Evolutionary conservation across 2,329 filamentous ascomycete genomes (phyloP).

Genomic region (Endocalyx cinctus): DNA sequence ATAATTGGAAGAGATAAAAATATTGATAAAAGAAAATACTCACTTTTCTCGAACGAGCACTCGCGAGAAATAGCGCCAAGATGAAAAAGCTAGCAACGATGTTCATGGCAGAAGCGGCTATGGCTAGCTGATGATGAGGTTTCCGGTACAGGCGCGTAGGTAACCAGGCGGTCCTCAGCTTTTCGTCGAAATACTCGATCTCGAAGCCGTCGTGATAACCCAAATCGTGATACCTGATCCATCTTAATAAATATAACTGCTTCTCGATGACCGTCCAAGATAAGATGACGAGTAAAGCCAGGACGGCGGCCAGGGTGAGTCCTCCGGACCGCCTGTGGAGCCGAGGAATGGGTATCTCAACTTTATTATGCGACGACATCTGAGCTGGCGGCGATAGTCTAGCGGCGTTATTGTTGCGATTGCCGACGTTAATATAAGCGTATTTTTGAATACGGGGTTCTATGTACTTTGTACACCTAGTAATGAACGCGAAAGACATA

Average conservation of each 20-base stretch:
- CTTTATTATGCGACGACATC: conserved; percentile 1
- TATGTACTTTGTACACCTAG: too few relatives aligned
- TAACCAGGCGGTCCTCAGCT: not conserved
- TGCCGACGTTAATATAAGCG: too few relatives aligned
- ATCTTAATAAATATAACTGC: conserved; percentile 2
- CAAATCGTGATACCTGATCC: conserved; percentile 2
- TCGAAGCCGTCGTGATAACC: conserved; percentile 1
- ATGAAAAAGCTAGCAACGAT: not conserved
- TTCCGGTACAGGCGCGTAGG: not conserved
- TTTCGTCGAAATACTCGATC: not conserved
- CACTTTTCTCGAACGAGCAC: not conserved
- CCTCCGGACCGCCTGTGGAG: conserved; percentile 1
- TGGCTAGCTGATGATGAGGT: not conserved
- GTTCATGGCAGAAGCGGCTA: not conserved
- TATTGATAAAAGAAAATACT: not conserved
- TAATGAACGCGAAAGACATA: too few relatives aligned
- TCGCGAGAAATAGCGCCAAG: not conserved
- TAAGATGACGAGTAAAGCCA: not conserved
- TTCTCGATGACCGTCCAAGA: not conserved
- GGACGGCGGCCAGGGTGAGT: not conserved
- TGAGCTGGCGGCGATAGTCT: too few relatives aligned
- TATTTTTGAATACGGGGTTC: too few relatives aligned
- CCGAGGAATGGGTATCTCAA: conserved; percentile 3
- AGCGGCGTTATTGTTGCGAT: too few relatives aligned
- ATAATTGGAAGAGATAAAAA: not conserved